phyloP scores from a whole-genome alignment of 2,329 filamentous ascomycete species.

The Fusarium ambrosium region DNA sequence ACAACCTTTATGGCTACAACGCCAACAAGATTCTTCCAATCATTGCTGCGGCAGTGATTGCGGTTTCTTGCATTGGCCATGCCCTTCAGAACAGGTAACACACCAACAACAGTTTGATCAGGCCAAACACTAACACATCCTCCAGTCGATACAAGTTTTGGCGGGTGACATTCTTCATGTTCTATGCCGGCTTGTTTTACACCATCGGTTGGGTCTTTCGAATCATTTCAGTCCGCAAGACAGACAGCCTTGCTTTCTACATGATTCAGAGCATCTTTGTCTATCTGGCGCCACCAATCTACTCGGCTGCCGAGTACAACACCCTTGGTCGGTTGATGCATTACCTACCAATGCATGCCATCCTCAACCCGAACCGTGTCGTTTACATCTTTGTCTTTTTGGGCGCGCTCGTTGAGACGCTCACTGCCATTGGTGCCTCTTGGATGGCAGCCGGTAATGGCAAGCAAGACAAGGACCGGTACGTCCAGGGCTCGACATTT shows the following conservation, averaged over 20 bases:
- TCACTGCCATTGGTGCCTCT: conserved; percentile 42
- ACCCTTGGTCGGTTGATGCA: conserved; percentile 46
- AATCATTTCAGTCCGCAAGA: conserved; percentile 33
- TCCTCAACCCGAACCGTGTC: conserved; percentile 44
- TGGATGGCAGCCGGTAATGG: conserved; percentile 45
- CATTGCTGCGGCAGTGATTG: conserved; percentile 36
- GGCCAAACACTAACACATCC: neutral
- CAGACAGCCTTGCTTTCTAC: conserved; percentile 40
- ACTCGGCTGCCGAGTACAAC: conserved; percentile 46
- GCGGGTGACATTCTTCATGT: conserved; percentile 47
- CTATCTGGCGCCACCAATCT: conserved; percentile 43
- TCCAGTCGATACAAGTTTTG: conserved; percentile 42
- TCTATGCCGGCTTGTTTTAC: conserved; percentile 44
- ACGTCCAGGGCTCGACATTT: conserved; percentile 67
- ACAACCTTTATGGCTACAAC: conserved; percentile 44
- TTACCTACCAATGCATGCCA: conserved; percentile 44
- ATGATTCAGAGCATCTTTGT: conserved; percentile 46
- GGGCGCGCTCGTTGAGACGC: conserved; percentile 38
- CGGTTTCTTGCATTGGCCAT: conserved; percentile 34
- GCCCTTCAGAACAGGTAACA: conserved; percentile 36
- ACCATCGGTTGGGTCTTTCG: conserved; percentile 39
- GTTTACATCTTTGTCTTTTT: conserved; percentile 48
- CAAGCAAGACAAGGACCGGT: conserved; percentile 65
- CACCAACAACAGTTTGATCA: neutral
- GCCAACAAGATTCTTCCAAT: conserved; percentile 43